phyloP scores from a whole-genome alignment of 2,329 filamentous ascomycete genomes.

The Diaporthe longicolla region DNA sequence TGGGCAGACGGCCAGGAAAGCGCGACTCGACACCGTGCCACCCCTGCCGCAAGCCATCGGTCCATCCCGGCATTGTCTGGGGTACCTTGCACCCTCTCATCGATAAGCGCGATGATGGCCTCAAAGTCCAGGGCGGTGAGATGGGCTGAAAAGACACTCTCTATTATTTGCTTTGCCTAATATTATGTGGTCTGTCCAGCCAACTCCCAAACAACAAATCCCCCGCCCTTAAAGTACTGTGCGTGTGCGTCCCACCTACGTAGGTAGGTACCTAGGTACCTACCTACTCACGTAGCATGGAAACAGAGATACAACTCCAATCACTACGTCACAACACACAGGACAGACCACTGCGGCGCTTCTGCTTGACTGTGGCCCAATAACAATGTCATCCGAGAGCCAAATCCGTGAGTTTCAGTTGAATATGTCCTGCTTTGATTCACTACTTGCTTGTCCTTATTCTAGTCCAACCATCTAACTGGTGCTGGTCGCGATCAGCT shows the following conservation, averaged over 20 bases:
- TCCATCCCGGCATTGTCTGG: constrained; percentile 24
- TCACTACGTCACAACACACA: not conserved
- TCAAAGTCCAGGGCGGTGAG: not conserved
- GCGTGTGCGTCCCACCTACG: no score
- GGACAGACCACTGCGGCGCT: no score
- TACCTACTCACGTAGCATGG: not conserved
- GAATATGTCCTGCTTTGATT: not conserved
- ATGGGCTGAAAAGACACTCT: not conserved
- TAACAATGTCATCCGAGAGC: not conserved
- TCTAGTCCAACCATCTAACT: not conserved
- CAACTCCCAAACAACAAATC: no score
- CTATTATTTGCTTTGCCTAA: not conserved
- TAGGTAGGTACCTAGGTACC: no score
- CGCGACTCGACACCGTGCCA: constrained; percentile 36
- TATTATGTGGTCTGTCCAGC: no score
- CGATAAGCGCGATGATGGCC: constrained; percentile 23
- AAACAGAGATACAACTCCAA: not conserved
- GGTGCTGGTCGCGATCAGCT: constrained; percentile 24
- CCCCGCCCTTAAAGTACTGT: not conserved
- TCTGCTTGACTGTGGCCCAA: not conserved
- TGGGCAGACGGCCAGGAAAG: constrained; percentile 12
- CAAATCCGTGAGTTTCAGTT: not conserved
- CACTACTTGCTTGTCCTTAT: not conserved
- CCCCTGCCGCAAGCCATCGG: constrained; percentile 27
- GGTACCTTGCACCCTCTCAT: not conserved